These are phyloP conservation scores for Cucumis variabilis DNA, from an alignment of 331 rosid species.

Conservation along the genomic window DNA sequence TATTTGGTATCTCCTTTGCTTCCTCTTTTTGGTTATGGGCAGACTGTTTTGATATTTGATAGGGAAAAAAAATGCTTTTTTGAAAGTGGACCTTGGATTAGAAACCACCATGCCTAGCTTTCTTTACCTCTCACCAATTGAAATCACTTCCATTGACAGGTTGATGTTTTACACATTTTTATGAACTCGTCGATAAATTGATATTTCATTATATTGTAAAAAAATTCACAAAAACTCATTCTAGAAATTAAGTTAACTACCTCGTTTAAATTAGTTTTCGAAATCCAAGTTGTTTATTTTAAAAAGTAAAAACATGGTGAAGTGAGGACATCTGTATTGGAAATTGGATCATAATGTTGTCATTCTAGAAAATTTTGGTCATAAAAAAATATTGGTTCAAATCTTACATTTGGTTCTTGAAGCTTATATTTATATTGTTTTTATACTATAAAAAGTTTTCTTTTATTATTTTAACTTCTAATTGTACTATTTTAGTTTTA, in stretches of 20 bases:
- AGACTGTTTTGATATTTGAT: constrained; percentile 13
- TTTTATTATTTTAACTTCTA: no score
- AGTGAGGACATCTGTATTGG: background rate
- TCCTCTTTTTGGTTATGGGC: constrained; percentile 21
- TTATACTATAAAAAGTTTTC: background rate
- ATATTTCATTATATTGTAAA: no score
- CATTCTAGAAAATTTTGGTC: background rate
- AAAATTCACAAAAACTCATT: no score
- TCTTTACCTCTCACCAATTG: constrained; percentile 4
- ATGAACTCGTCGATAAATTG: no score
- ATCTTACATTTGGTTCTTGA: background rate
- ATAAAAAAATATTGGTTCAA: background rate
- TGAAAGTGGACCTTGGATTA: background rate
- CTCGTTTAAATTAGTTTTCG: no score
- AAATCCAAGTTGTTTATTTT: no score
- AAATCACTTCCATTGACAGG: background rate
- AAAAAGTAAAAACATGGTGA: background rate
- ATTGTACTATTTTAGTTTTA: no score
- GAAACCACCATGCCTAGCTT: constrained; percentile 29
- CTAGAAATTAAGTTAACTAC: no score
- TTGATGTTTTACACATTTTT: no score
- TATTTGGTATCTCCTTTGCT: background rate
- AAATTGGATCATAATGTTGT: background rate
- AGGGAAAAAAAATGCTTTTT: background rate
- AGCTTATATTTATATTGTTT: background rate